These are phyloP conservation scores for Micractinium sp. DNA, from an alignment of 139 green algal species.

Conservation along the genomic window DNA sequence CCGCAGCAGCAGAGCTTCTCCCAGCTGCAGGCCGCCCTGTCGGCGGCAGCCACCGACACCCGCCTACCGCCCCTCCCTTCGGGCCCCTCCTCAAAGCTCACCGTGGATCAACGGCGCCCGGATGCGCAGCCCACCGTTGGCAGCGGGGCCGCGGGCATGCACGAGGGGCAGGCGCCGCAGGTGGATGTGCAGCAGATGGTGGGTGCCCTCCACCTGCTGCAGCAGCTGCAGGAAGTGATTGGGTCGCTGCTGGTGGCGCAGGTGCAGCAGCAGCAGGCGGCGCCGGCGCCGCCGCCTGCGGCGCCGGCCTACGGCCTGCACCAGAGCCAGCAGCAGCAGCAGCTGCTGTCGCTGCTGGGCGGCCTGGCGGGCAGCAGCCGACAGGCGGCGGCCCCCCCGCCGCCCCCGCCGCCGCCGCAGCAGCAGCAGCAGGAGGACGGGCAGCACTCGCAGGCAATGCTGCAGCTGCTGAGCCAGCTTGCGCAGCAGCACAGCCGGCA, in stretches of 20 bases:
- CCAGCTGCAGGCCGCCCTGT: no score
- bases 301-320: no score
- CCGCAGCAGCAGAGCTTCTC: no score
- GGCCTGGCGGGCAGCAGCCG: slow-evolving; percentile 6
- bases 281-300: background rate
- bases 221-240: slow-evolving; percentile 22
- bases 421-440: background rate
- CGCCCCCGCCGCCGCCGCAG: background rate
- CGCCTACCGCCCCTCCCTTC: background rate
- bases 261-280: slow-evolving; percentile 13
- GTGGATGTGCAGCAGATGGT: slow-evolving; percentile 18
- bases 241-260: slow-evolving; percentile 4
- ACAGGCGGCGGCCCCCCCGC: background rate
- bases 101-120: background rate
- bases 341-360: slow-evolving; percentile 20
- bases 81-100: background rate
- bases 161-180: background rate
- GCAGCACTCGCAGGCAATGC: no score
- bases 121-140: background rate
- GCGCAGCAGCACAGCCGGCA: background rate
- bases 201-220: slow-evolving; percentile 16
- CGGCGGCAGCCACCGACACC: background rate
- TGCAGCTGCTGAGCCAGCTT: background rate
- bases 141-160: background rate
- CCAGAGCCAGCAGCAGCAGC: slow-evolving; percentile 1